Base-by-base conservation (phyloP, 2,329 filamentous ascomycete species). In the Sarocladiaceae sp. region DNA sequence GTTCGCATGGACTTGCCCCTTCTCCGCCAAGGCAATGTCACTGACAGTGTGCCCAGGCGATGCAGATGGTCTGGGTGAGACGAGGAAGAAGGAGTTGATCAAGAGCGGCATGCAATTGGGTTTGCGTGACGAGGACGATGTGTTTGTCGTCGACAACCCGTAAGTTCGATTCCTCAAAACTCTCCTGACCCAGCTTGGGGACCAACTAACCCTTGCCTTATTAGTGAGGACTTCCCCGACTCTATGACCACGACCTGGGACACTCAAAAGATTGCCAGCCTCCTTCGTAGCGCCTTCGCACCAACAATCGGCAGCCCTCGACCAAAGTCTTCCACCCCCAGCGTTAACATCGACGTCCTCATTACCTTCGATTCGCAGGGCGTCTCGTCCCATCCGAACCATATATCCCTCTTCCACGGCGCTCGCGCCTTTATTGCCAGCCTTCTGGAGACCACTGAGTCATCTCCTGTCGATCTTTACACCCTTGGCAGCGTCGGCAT, bases 351-450 rank as follows among this genome's bases (percentile, higher is more conserved):
- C 64, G 90, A 96, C 69, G 80, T 87, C 25, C 79, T 99, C 59
- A 76, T 99, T 58, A 99, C 94, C 26, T 99, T 99, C 65, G 94
- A 99, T 72, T 65, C 70, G n/a, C 58, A 71, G 47, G 94, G 94
- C 54, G 78, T 99, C 47, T 96, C 90, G 54, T 82, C 82, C 39
- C 94, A 99, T 70, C 90, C 91, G 20, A 99, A 99, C 74, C 94
- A 99, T 73, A 87, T 88, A 57, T 91, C 91, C 5, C 81, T 97
- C 8, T 91, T 91, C 72, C 79, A 88, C 66, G 94, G 93, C 53
- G 89, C 90, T 6, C 79, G 82, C 42, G 70, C 80, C 47, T 97
- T 96, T 66, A 67, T 95, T 51, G 72, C 77, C 50, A 69, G 75
- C 7, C 77, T 96, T 49, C 82, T 86, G 68, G 78, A 79, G 48